Evolutionary conservation across 345 rosid species (phyloP).

Genomic region (Gossypium australe): DNA sequence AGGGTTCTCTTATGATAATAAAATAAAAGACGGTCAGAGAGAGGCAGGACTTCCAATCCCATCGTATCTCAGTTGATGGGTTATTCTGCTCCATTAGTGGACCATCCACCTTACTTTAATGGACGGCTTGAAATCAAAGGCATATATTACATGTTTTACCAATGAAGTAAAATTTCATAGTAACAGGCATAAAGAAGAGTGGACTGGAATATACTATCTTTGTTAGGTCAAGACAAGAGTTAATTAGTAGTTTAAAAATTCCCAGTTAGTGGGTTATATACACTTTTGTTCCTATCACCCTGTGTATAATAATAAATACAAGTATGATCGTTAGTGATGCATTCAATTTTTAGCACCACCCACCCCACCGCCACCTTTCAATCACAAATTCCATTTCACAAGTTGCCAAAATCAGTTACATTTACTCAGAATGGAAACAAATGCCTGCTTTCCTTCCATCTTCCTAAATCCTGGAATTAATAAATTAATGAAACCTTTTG

Average conservation of each 20-base stretch:
- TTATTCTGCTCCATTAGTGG: not conserved
- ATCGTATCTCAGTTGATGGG: not conserved
- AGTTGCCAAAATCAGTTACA: not conserved
- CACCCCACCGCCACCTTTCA: not conserved
- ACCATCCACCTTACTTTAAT: slow-evolving; percentile 1
- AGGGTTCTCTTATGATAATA: too few relatives aligned
- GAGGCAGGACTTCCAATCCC: not conserved
- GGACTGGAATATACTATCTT: not conserved
- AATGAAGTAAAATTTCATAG: not conserved
- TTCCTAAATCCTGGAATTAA: not conserved
- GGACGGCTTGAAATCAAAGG: slow-evolving; percentile 5
- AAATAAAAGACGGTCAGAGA: too few relatives aligned
- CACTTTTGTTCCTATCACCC: not conserved
- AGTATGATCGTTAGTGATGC: slow-evolving; percentile 1
- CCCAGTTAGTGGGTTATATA: not conserved
- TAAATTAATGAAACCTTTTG: not conserved
- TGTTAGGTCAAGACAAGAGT: slow-evolving; percentile 2
- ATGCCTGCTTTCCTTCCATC: not conserved
- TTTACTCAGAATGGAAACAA: not conserved
- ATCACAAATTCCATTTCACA: not conserved
- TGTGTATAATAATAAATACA: not conserved
- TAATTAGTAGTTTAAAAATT: not conserved
- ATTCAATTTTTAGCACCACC: not conserved
- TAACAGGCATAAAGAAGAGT: not conserved
- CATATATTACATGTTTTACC: not conserved